Base-by-base conservation (phyloP, 306 rosid species). In the apple (Malus domestica) region DNA sequence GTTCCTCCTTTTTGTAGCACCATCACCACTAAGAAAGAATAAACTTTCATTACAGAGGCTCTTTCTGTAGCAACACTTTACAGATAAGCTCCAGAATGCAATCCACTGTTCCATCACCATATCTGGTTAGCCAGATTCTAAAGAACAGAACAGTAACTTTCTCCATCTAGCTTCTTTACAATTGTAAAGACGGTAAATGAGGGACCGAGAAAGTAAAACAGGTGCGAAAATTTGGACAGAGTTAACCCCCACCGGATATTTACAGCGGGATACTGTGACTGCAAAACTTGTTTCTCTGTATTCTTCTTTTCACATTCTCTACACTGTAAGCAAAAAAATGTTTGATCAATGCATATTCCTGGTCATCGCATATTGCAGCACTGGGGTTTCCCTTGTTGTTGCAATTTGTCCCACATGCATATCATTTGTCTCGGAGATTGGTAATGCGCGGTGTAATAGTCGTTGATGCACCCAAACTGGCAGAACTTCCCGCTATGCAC, bases 281-380 rank as follows among this genome's bases (percentile, higher is more conserved):
- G 25, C 84, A 84, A 82, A 86, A 87, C 85, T 81, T 81, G 79
- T 80, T 85, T 71, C 75, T 38, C 15, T 78, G 71, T 66, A 58
- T 66, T 4, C 58, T 60, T 58, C 46, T 73, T 57, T 75, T 76
- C 52, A 51, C 15, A 73, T 7, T 71, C 67, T 57, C 54, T n/a
- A 67, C 64, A 58, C 81, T 44, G 29, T 2, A 42, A 68, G 40
- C 63, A 42, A 8, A 19, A 32, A 58, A 23, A 35, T 32, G 25
- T 64, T 67, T 52, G 55, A 49, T 70, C 55, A 32, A 70, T 81
- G 32, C 35, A 16, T 51, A n/a, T 15, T 49, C 1, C 20, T 5
- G 74, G 77, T 90, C 88, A 90, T 93, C 96, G 91, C 97, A 91
- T 87, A 92, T 85, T 90, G 91, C 98, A 93, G 88, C 98, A 93